A percentile compares a stretch with the other conserved stretches of the same genome.
Conservation (phyloP, 1,139 yeast species). For the Candida pseudoviswanathii region DNA sequence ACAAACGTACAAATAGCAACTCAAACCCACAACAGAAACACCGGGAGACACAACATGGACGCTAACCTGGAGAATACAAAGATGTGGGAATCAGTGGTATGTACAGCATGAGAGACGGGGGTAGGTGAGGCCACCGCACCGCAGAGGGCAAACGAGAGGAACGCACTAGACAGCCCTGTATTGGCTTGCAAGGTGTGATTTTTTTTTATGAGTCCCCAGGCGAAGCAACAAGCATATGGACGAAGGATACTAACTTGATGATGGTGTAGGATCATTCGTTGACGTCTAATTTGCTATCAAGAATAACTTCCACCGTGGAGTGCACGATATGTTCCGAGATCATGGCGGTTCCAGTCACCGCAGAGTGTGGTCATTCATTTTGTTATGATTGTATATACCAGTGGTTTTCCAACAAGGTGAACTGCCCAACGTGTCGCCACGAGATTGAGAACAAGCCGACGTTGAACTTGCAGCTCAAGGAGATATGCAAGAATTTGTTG, state of each 20-base stretch:
- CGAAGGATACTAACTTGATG: neutral
- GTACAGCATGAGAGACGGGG: neutral
- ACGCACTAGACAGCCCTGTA: neutral
- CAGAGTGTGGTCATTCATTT: conserved; percentile 48
- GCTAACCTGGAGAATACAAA: conserved; percentile 6
- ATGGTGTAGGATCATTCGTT: conserved; percentile 15
- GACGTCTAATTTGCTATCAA: conserved; percentile 20
- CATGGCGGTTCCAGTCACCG: conserved; percentile 46
- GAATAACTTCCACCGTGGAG: conserved; percentile 32
- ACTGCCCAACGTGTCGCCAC: conserved; percentile 60
- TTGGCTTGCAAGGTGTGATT: neutral
- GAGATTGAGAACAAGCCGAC: conserved; percentile 45
- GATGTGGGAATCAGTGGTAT: conserved; percentile 14
- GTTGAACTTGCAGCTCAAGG: conserved; percentile 46
- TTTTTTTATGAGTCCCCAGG: neutral
- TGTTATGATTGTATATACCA: conserved; percentile 51
- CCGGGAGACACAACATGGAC: conserved; percentile 4
- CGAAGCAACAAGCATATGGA: neutral
- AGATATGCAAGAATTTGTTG: conserved; percentile 31
- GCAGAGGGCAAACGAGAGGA: neutral
- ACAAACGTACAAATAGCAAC: neutral
- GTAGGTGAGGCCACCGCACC: no score
- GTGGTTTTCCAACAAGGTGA: conserved; percentile 52
- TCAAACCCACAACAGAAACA: neutral
- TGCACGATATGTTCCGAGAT: conserved; percentile 48